A percentile compares a stretch with the other conserved stretches of the same genome.
These are phyloP conservation scores for Paramecium biaurelia DNA, from an alignment of 73 alveolate genomes.

Conservation along the genomic window DNA sequence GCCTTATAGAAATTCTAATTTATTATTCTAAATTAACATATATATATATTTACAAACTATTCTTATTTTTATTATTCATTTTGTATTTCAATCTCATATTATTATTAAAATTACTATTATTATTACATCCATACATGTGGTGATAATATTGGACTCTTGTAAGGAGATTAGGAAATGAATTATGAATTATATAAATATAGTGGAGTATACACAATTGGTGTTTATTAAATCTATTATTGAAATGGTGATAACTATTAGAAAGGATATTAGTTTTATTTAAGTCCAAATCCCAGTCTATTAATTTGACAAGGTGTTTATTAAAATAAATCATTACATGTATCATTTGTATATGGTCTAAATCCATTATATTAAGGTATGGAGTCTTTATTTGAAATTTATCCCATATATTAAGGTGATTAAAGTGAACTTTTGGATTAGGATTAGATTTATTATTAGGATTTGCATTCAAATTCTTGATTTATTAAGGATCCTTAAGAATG, in stretches of 20 bases:
- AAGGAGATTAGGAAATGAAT: conserved; percentile 26
- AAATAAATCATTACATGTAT: neutral
- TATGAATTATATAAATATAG: neutral
- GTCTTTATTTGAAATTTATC: neutral
- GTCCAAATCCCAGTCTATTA: neutral
- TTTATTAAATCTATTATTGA: neutral
- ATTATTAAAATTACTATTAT: neutral
- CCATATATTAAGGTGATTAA: neutral
- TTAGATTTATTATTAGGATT: neutral
- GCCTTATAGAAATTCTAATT: neutral
- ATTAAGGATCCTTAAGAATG: neutral
- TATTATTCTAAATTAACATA: neutral
- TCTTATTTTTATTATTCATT: neutral
- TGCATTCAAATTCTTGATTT: neutral
- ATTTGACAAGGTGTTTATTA: neutral
- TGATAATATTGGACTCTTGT: neutral
- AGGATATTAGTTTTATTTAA: neutral
- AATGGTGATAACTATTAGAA: neutral
- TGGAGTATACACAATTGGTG: conserved; percentile 39
- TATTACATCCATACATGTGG: neutral
- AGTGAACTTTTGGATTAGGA: neutral
- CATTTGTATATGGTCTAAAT: neutral
- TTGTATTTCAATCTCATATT: neutral
- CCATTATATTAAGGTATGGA: neutral
- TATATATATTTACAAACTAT: neutral